Percentiles rank a stretch among this genome's conserved stretches.
Evolutionary conservation across 1,139 yeast genomes (phyloP).

Genomic region (Hemisphaericaspora subhashii): DNA sequence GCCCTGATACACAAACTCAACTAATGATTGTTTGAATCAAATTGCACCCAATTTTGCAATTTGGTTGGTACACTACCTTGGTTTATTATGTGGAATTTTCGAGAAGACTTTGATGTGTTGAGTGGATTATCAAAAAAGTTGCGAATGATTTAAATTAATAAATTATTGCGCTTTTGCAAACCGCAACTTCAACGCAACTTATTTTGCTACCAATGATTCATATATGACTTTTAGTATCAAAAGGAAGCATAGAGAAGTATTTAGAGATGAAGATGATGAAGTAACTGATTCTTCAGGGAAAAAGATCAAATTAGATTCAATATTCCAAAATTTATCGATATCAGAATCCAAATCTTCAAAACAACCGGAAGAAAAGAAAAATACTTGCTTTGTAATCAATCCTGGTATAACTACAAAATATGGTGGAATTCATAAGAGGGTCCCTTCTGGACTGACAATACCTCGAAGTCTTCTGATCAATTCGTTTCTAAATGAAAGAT

Average conservation of each 20-base stretch:
- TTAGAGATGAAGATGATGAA: constrained; percentile 11
- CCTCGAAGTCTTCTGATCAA: constrained; percentile 1
- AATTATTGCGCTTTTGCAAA: too few relatives aligned
- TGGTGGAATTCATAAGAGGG: constrained; percentile 8
- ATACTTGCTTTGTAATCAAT: constrained; percentile 5
- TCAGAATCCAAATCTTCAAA: constrained; percentile 3
- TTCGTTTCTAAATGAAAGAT: constrained; percentile 12
- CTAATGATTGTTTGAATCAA: too few relatives aligned
- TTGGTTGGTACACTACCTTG: neutral
- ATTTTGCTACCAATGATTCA: neutral
- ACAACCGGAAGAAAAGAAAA: constrained; percentile 1
- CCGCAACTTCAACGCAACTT: neutral
- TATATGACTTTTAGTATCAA: constrained; percentile 2
- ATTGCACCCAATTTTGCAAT: too few relatives aligned
- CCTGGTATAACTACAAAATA: constrained; percentile 6
- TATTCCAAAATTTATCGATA: constrained; percentile 14
- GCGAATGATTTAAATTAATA: too few relatives aligned
- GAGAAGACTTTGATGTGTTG: neutral
- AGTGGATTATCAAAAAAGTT: too few relatives aligned
- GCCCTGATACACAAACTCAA: neutral
- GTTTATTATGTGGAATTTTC: neutral
- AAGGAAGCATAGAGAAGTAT: constrained; percentile 5
- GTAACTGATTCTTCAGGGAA: constrained; percentile 13
- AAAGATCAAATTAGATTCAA: constrained; percentile 15
- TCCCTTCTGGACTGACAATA: neutral